Conservation (phyloP, 2,329 filamentous ascomycete species). For the Epichloe sp. region DNA sequence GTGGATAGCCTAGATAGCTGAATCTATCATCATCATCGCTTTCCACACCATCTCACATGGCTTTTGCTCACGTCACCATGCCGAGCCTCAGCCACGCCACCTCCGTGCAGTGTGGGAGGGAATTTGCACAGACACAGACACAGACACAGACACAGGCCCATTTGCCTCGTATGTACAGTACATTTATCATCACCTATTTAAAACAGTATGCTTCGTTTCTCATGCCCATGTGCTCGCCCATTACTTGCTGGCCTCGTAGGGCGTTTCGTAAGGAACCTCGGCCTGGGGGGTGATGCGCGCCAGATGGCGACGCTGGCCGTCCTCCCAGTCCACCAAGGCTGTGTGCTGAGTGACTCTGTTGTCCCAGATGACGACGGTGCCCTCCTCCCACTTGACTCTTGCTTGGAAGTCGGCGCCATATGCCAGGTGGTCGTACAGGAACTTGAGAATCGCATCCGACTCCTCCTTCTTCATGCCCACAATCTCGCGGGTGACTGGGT, state of each 20-base stretch:
- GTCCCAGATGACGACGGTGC: slow-evolving; percentile 81
- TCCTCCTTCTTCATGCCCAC: slow-evolving; percentile 80
- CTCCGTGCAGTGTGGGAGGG: too few relatives aligned
- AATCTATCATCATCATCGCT: too few relatives aligned
- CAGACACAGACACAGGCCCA: too few relatives aligned
- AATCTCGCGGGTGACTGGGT: slow-evolving; percentile 61
- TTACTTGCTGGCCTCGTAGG: slow-evolving; percentile 15
- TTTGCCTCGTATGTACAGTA: too few relatives aligned
- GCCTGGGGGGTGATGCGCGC: slow-evolving; percentile 80
- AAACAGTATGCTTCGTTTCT: not conserved
- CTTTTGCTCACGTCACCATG: too few relatives aligned
- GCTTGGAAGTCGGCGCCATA: slow-evolving; percentile 54
- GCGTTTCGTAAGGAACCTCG: slow-evolving; percentile 63
- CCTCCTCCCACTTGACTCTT: slow-evolving; percentile 61
- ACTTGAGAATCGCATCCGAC: slow-evolving; percentile 60
- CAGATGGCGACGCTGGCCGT: slow-evolving; percentile 64
- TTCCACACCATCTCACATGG: too few relatives aligned
- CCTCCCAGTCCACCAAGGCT: slow-evolving; percentile 70
- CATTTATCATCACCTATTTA: too few relatives aligned
- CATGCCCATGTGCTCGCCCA: not conserved
- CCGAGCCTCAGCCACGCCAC: too few relatives aligned
- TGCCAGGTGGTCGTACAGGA: slow-evolving; percentile 46
- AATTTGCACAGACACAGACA: too few relatives aligned
- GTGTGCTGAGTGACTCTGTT: slow-evolving; percentile 71
- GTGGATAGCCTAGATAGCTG: too few relatives aligned